Evolutionary conservation across 176 grass and related monocot genomes (phyloP), one percentile per base, ranked within the genome.

Genomic region (Microstegium vimineum): DNA sequence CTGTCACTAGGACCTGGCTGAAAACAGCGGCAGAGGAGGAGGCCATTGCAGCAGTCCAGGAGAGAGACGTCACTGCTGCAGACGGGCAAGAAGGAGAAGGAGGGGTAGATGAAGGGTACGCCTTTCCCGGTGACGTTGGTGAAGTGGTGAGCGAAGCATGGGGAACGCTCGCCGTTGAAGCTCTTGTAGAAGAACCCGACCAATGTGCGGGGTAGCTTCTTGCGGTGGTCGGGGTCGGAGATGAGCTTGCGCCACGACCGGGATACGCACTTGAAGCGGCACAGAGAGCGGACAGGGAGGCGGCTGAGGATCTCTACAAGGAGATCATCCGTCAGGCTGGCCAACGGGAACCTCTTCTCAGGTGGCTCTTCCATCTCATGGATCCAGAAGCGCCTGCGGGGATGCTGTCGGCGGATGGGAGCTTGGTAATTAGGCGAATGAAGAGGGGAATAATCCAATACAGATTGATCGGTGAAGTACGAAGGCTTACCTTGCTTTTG

Each of bases 241-340:
- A n/a, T n/a, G n/a, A n/a, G n/a, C n/a, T n/a, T 10, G 33, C n/a
- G n/a, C 67, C 67, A 70, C n/a, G 12, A 42, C 37, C 67, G 67
- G 11, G 2, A 70, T 13, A 70, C 67, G 37, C 67, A 70, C 67
- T 70, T 70, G 67, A 70, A 70, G 12, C 37, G 67, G 38, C 67
- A 70, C 12, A 70, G 17, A 6, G 37, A 70, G 67, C n/a, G 67
- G 37, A 70, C 2, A 13, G 37, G 67, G 37, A 70, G 32, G 37
- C 67, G 67, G 67, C 37, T 5, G 67, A 70, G 13, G 37, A 70
- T 26, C 65, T 68, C 65, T 9, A 37, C 34, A 18, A 68, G 32
- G 10, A 68, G 18, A 1, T 68, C 65, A 0, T 68, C 33, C 4
- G 65, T 68, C 34, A 68, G 34, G 18, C 4, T 37, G 34, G 9